A percentile compares a stretch with the other conserved stretches of the same genome.
Conservation (phyloP, 192 early-diverging fungal species). For the Backusella westeae region DNA sequence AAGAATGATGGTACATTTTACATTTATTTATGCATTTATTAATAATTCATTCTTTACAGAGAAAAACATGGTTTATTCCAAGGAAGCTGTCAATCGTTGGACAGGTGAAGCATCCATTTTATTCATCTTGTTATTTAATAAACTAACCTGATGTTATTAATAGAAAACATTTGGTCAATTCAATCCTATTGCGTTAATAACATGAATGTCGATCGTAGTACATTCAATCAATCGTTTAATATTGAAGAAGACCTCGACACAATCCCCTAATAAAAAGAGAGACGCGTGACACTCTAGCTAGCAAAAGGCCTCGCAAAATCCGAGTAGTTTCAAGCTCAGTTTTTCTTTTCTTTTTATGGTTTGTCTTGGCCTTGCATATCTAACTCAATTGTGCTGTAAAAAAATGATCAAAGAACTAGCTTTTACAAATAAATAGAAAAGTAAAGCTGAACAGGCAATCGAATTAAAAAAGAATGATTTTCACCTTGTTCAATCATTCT, state of each 20-base stretch:
- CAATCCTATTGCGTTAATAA: slow-evolving; percentile 74
- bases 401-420: too few relatives aligned
- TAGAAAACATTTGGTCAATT: slow-evolving; percentile 83
- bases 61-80: slow-evolving; percentile 54
- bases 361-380: too few relatives aligned
- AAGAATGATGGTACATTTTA: not conserved
- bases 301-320: too few relatives aligned
- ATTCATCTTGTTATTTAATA: not conserved
- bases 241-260: slow-evolving; percentile 78
- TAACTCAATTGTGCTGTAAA: not conserved
- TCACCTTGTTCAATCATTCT: too few relatives aligned
- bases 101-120: slow-evolving; percentile 51
- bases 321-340: too few relatives aligned
- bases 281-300: not conserved
- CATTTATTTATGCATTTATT: not conserved
- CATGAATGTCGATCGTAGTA: slow-evolving; percentile 58
- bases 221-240: slow-evolving; percentile 65
- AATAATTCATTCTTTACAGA: slow-evolving; percentile 37
- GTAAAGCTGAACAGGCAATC: too few relatives aligned
- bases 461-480: too few relatives aligned
- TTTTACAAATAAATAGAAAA: too few relatives aligned
- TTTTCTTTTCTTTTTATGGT: too few relatives aligned
- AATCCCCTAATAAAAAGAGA: slow-evolving; percentile 31
- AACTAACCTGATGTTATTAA: not conserved
- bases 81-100: slow-evolving; percentile 82